Percentiles rank a stretch among this genome's conserved stretches.
Evolutionary conservation across 345 rosid species (phyloP).

Genomic region (Linum trigynum): DNA sequence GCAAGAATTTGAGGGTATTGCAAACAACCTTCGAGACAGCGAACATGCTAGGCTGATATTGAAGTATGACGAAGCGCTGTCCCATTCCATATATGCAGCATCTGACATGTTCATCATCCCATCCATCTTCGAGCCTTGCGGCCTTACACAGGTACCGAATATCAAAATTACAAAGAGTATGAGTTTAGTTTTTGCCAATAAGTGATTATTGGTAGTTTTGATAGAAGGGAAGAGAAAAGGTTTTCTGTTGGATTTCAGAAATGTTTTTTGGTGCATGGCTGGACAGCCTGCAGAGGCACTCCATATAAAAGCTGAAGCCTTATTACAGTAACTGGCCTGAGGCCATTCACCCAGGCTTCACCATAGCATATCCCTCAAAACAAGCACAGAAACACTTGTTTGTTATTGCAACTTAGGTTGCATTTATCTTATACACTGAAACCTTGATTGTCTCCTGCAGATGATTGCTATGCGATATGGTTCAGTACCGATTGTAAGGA

Average conservation of each 20-base stretch:
- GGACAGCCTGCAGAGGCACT: too few relatives aligned
- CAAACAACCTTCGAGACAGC: conserved; percentile 53
- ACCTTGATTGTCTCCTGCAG: conserved; percentile 28
- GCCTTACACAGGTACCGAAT: conserved; percentile 80
- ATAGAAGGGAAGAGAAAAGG: too few relatives aligned
- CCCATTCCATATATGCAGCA: conserved; percentile 80
- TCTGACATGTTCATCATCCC: conserved; percentile 90
- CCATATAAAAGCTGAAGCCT: too few relatives aligned
- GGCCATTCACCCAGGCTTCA: too few relatives aligned
- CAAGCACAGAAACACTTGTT: too few relatives aligned
- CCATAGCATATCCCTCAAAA: too few relatives aligned
- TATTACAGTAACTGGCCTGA: too few relatives aligned
- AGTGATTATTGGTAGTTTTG: too few relatives aligned
- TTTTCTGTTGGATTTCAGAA: too few relatives aligned
- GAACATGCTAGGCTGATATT: conserved; percentile 62
- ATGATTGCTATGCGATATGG: conserved; percentile 98
- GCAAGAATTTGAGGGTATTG: conserved; percentile 92
- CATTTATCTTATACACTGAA: neutral
- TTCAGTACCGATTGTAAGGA: conserved; percentile 71
- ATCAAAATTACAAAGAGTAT: too few relatives aligned
- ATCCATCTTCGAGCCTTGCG: conserved; percentile 97
- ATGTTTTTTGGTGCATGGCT: too few relatives aligned
- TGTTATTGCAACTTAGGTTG: neutral
- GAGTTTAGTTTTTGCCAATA: too few relatives aligned
- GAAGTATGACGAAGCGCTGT: conserved; percentile 82